phyloP scores from a whole-genome alignment of 1,284 basidiomycete species.

The Ceratobasidium sp. region DNA sequence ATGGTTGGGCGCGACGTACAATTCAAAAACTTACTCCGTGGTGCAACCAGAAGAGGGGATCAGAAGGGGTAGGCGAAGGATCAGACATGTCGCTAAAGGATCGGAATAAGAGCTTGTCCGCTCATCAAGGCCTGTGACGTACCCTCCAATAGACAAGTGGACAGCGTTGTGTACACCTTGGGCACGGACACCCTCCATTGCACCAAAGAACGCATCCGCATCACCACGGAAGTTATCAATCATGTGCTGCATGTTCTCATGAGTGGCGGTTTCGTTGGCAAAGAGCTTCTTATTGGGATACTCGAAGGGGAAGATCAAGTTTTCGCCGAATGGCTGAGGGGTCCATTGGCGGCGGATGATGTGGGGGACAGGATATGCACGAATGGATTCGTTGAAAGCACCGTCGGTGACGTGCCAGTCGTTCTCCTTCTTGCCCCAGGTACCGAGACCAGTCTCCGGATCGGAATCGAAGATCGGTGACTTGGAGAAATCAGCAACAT shows the following conservation, averaged over 20 bases:
- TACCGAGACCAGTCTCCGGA: conserved; percentile 33
- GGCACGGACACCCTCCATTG: conserved; percentile 29
- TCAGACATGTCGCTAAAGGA: conserved; percentile 33
- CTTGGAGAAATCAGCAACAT: conserved; percentile 36
- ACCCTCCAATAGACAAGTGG: conserved; percentile 30
- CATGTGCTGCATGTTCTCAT: conserved; percentile 11
- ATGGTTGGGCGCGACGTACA: background rate
- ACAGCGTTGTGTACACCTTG: conserved; percentile 39
- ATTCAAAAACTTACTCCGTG: conserved; percentile 14
- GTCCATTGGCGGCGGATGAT: conserved; percentile 37
- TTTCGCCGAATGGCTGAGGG: conserved; percentile 34
- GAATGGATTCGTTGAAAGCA: conserved; percentile 29
- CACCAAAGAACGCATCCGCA: conserved; percentile 23
- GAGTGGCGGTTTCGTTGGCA: conserved; percentile 37
- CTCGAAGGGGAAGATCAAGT: conserved; percentile 38
- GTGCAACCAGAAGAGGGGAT: conserved; percentile 34
- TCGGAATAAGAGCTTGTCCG: background rate
- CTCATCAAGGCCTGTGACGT: background rate
- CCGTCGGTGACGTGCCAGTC: conserved; percentile 34
- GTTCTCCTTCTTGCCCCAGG: conserved; percentile 9
- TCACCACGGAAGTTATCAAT: conserved; percentile 31
- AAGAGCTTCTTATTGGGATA: conserved; percentile 23
- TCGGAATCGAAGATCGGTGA: conserved; percentile 38
- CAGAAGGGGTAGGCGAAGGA: conserved; percentile 37
- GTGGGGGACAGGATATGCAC: conserved; percentile 38